phyloP scores from a whole-genome alignment of 1,284 basidiomycete genomes.

The Fomitopsis pinicola region DNA sequence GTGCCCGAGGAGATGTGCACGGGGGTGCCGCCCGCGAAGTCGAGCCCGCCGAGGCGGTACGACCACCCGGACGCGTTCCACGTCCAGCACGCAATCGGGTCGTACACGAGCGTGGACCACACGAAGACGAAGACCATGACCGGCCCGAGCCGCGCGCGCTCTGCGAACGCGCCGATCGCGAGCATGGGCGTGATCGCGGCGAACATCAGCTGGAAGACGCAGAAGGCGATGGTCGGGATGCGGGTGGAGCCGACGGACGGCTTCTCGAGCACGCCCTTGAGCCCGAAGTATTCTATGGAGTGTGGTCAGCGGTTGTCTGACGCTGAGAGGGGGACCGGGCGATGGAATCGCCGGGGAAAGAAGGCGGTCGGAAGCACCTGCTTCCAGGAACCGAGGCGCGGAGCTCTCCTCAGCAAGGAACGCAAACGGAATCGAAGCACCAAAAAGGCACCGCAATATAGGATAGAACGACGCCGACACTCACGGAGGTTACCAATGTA shows the following conservation, averaged over 20 bases:
- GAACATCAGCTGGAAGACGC: conserved; percentile 89
- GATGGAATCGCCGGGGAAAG: too few relatives aligned
- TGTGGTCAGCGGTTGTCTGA: background rate
- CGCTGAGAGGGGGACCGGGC: background rate
- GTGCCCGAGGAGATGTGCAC: conserved; percentile 93
- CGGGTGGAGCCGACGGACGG: conserved; percentile 70
- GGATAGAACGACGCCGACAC: conserved; percentile 4
- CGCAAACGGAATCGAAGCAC: background rate
- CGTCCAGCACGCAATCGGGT: conserved; percentile 92
- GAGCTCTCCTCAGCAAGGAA: background rate
- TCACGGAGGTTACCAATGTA: conserved; percentile 39
- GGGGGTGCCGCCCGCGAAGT: conserved; percentile 95
- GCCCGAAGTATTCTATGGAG: conserved; percentile 67
- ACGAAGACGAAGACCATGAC: conserved; percentile 86
- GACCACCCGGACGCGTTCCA: conserved; percentile 93
- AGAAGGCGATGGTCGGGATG: conserved; percentile 84
- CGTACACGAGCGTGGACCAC: conserved; percentile 93
- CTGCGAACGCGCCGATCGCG: conserved; percentile 89
- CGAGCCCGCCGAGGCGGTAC: conserved; percentile 73
- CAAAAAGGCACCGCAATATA: background rate
- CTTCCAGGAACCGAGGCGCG: too few relatives aligned
- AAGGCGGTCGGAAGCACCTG: too few relatives aligned
- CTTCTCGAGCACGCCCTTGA: conserved; percentile 76
- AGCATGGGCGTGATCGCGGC: conserved; percentile 84
- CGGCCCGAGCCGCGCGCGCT: conserved; percentile 86